Base-by-base conservation (phyloP, 2,329 filamentous ascomycete genomes). In the Aureobasidium subglaciale region DNA sequence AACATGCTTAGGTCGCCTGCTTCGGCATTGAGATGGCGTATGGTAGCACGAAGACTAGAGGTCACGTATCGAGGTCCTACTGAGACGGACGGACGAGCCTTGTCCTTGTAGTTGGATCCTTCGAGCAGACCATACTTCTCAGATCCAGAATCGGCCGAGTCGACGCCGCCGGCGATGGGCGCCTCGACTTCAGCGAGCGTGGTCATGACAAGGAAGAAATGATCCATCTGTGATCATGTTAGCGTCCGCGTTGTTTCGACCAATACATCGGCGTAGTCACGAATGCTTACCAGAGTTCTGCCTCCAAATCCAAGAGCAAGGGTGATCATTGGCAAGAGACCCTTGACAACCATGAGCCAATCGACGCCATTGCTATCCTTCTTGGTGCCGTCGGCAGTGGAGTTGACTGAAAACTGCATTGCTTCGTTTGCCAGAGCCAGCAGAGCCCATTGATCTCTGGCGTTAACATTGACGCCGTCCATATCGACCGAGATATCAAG, bases 1-100 rank as follows among this genome's bases (percentile, higher is more conserved):
- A 56, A 56, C 30, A 50, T 32, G 40, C 50, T 55, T 6, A 54
- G 30, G 5, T 52, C 38, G 13, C 58, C 58, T 9, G 50, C 58
- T 22, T 56, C 38, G 11, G 29, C 18, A 8, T 54, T 43, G 3
- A 59, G 27, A 24, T 58, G 58, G 16, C 40, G 38, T 7, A 58
- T 3, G 4, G 58, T 58, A 4, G 38, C 53, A n/a, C 58, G 52
- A 22, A 59, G n/a, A 15, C 58, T 58, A 1, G 38, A 46, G 27
- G 58, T 56, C 10, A 54, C 16, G 27, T 48, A 48, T 20, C 30
- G 24, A 8, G 30, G 15, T 32, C 37, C 35, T 10, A 8, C 10
- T 30, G 29, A 22, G 9, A 13, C 5, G 9, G 30, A 18, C n/a
- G 22, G 9, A 16, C 25, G 32, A 13, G 37, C 32, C 13, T 42